phyloP scores from a whole-genome alignment of 768 basidiomycete species.

The Calvatia gigantea region DNA sequence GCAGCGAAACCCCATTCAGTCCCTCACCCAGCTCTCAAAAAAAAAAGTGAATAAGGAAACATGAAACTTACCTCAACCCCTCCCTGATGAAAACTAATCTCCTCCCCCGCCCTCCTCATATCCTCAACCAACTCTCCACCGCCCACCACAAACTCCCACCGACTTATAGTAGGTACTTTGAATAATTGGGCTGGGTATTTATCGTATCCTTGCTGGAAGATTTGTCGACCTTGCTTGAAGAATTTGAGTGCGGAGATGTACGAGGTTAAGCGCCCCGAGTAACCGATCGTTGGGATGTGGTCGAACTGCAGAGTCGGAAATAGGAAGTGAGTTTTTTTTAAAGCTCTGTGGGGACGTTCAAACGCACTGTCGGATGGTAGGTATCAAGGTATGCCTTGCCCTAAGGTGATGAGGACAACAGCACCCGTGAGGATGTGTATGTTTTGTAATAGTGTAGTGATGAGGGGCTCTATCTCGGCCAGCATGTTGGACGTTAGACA shows the following conservation, averaged over 20 bases:
- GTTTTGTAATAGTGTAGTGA: not conserved
- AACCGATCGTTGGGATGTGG: slow-evolving; percentile 22
- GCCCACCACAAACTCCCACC: slow-evolving; percentile 27
- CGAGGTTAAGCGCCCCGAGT: slow-evolving; percentile 19
- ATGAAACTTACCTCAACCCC: not conserved
- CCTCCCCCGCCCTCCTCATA: slow-evolving; percentile 23
- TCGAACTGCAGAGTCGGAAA: not conserved
- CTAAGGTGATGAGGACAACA: not conserved
- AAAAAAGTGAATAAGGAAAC: not conserved
- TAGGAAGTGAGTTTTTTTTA: not conserved
- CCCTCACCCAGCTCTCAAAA: not conserved
- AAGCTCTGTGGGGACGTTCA: not conserved
- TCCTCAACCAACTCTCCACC: slow-evolving; percentile 26
- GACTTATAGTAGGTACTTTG: slow-evolving; percentile 20
- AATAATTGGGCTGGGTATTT: slow-evolving; percentile 23
- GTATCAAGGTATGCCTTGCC: not conserved
- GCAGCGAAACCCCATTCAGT: not conserved
- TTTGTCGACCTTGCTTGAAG: slow-evolving; percentile 17
- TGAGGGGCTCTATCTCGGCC: not conserved
- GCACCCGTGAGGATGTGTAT: not conserved
- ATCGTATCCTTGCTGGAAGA: slow-evolving; percentile 23
- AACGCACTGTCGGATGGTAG: not conserved
- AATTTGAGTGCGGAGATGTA: slow-evolving; percentile 21
- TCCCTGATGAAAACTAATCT: not conserved
- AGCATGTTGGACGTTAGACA: not conserved